A percentile compares a stretch with the other conserved stretches of the same genome.
Conservation (phyloP, 306 rosid species). For the Begonia loranthoides region DNA sequence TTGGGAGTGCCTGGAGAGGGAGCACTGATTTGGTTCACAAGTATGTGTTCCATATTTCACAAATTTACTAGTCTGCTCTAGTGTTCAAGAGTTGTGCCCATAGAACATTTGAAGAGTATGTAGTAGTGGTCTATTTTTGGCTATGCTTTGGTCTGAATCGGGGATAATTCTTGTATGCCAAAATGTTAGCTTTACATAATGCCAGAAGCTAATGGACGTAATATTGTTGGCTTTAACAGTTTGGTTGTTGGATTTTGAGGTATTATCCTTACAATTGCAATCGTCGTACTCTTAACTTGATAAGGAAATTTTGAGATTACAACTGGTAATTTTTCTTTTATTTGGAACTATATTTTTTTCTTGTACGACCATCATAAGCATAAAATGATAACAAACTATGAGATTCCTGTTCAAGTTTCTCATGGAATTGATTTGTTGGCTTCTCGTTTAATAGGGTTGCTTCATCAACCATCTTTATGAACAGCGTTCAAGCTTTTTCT, state of each 20-base stretch:
- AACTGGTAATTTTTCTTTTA: no score
- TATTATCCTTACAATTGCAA: background rate
- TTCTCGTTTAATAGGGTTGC: no score
- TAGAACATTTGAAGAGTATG: no score
- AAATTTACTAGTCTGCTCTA: background rate
- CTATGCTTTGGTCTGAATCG: background rate
- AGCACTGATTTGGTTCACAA: constrained; percentile 57
- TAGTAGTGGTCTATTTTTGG: background rate
- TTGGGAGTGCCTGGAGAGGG: constrained; percentile 86
- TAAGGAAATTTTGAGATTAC: no score
- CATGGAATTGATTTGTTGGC: no score
- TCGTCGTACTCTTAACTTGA: no score
- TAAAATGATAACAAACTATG: no score
- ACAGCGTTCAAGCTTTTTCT: background rate
- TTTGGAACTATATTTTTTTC: no score
- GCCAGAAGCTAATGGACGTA: background rate
- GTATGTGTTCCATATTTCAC: constrained; percentile 27
- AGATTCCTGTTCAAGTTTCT: no score
- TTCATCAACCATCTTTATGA: no score
- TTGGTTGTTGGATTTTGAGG: background rate
- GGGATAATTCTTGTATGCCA: background rate
- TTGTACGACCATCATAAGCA: no score
- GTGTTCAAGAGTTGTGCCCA: no score
- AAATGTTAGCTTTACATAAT: background rate
- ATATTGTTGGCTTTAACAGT: constrained; percentile 2